A percentile compares a stretch with the other conserved stretches of the same genome.
Conservation (phyloP, 163 green algal genomes). For the Volvox carteri region DNA sequence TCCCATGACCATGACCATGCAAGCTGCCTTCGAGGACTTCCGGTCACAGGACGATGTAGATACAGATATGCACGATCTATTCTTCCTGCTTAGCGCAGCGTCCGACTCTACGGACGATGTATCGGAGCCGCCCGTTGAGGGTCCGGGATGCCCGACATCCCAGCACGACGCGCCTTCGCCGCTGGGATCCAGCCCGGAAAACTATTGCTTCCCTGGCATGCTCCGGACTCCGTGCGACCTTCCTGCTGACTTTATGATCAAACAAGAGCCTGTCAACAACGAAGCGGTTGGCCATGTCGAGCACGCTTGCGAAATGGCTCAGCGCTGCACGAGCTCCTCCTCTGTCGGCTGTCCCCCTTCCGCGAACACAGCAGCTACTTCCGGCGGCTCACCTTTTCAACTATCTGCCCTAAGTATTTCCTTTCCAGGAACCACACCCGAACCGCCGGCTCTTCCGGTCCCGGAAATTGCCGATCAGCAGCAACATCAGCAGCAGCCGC, state of each 20-base stretch:
- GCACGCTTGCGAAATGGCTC: neutral
- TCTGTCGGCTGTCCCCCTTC: no score
- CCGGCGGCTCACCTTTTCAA: no score
- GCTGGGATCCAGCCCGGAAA: neutral
- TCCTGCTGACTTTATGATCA: neutral
- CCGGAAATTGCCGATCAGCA: no score
- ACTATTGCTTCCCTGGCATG: neutral
- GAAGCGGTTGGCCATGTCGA: neutral
- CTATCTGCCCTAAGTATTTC: no score
- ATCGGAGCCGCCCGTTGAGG: neutral
- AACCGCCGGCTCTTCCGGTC: no score
- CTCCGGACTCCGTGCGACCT: neutral
- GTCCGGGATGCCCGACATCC: neutral
- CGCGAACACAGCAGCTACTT: no score
- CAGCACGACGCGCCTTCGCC: neutral
- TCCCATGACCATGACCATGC: conserved; percentile 2
- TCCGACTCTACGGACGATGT: neutral
- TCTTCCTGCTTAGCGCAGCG: neutral
- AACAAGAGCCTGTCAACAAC: neutral
- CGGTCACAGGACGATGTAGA: conserved; percentile 9
- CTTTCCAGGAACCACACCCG: no score
- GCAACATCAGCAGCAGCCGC: no score
- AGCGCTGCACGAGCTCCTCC: conserved; percentile 9
- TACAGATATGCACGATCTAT: conserved; percentile 24
- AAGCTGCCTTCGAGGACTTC: conserved; percentile 5